Percentiles rank a stretch among this genome's conserved stretches.
phyloP scores from a whole-genome alignment of 2,329 filamentous ascomycete species.

The Calonectria ilicicola region DNA sequence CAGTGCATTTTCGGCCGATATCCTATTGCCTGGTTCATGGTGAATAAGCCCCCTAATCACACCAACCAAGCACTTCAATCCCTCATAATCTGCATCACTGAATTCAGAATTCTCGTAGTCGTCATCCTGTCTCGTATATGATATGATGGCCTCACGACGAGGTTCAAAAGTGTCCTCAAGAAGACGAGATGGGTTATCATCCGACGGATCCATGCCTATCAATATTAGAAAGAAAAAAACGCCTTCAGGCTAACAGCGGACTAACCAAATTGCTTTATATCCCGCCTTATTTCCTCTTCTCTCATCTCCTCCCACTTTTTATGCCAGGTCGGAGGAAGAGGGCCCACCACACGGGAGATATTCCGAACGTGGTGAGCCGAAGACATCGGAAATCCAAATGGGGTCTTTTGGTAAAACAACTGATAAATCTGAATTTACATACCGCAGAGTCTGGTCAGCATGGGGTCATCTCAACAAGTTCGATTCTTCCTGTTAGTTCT shows the following conservation, averaged over 20 bases:
- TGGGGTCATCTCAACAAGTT: no score
- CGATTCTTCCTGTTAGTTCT: not conserved
- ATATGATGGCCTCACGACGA: not conserved
- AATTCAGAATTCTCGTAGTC: not conserved
- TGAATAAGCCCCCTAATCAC: slow-evolving; percentile 13
- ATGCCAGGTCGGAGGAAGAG: no score
- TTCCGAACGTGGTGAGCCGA: no score
- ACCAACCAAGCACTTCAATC: not conserved
- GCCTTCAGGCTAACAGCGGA: not conserved
- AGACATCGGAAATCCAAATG: no score
- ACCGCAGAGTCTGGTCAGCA: no score
- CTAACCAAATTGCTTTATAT: not conserved
- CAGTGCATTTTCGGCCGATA: not conserved
- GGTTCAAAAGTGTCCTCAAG: not conserved
- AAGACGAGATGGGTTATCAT: not conserved
- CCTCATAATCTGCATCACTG: slow-evolving; percentile 11
- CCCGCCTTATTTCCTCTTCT: not conserved
- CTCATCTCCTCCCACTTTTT: no score
- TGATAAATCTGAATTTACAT: no score
- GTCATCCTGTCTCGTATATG: not conserved
- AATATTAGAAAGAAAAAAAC: no score
- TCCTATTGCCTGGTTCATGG: slow-evolving; percentile 10
- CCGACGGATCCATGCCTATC: no score
- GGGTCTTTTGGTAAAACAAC: no score
- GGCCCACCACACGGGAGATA: no score